Base-by-base conservation (phyloP, 2,329 filamentous ascomycete species). In the Drechslerella dactyloides region DNA sequence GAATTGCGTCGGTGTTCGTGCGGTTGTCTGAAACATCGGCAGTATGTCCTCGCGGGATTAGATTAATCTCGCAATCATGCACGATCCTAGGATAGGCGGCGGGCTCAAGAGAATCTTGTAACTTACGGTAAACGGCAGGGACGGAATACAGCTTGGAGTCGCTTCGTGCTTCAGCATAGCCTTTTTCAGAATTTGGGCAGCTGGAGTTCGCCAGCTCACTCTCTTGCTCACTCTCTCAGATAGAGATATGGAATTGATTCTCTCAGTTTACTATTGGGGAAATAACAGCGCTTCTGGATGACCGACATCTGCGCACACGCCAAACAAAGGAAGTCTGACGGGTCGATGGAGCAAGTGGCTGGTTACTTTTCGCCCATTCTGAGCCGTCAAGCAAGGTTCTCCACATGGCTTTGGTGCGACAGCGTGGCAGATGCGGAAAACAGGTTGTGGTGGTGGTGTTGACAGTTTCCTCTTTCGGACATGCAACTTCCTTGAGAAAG, bases 401-500 rank as follows among this genome's bases (percentile, higher is more conserved):
- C 48, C 35, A 33, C 44, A 70, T 51, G 40, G 37, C 23, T 19
- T 23, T 13, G 37, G 5, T 17, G 46, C 17, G 2, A 8, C 46
- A 51, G 4, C 21, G 46, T 52, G 10, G 42, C 57, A 57, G 37
- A 62, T 58, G 51, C 52, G 35, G 56, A 62, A 56, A 62, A 48
- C 10, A 48, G 37, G 51, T 17, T 33, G 33, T 52, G 40, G 50
- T 64, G n/a, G n/a, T 54, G 59, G 51, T 55, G 64, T 48, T 60
- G 48, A 48, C 17, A 70, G 66, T 64, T 70, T 70, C 66, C 59
- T 55, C 17, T 64, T 70, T 60, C 21, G 35, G 33, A 46, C 10
- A 50, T 7, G 5, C 13, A 17, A 53, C 40, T 33, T 54, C 65
- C 24, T 15, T 51, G 11, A 21, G 48, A 69, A 59, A 23, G 52